Base-by-base conservation (phyloP, 129 eudicot genomes). In the Oenanthe sinensis region DNA sequence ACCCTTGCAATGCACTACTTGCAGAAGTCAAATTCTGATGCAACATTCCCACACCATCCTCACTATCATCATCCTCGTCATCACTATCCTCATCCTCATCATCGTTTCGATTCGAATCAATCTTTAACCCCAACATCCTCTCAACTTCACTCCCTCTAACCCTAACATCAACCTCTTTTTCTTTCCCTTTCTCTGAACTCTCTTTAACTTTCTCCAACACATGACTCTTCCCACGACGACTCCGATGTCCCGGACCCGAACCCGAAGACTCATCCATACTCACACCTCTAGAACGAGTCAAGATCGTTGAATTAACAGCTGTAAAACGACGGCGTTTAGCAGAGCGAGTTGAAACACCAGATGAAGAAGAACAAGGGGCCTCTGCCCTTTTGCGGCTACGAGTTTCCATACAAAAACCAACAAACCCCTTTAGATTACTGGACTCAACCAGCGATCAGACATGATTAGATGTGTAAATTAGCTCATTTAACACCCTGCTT, bases 341-440 rank as follows among this genome's bases (percentile, higher is more conserved):
- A 22, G 97, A 78, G 78, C 98, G 98, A 75, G 97, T 91, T 54
- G 91, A 80, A 19, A 93, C 94, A 75, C 92, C 96, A 71, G 89
- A 85, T 7, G 93, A 85, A 69, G 96, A 84, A 82, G 97, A 89
- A 87, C 97, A 92, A 92, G 97, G 86, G 81, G 92, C 97, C 99
- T 96, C 99, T 87, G 97, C 97, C 97, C 99, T 91, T 91, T 96
- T 96, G 85, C 97, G 99, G 90, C 99, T 89, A 78, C 99, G 97
- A 96, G 99, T 96, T 96, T 96, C 99, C 99, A 92, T 96, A 96
- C 97, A 96, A 96, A 60, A 82, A 80, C 80, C 89, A 86, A 48
- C 85, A 92, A 71, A 85, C 90, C 96, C 90, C 87, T 71, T 47
- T 50, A 50, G 81, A 60, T 78, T 55, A 78, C 71, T 78, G 30